Evolutionary conservation across 2,329 filamentous ascomycete species (phyloP).

Genomic region (Epicoccum nigrum): DNA sequence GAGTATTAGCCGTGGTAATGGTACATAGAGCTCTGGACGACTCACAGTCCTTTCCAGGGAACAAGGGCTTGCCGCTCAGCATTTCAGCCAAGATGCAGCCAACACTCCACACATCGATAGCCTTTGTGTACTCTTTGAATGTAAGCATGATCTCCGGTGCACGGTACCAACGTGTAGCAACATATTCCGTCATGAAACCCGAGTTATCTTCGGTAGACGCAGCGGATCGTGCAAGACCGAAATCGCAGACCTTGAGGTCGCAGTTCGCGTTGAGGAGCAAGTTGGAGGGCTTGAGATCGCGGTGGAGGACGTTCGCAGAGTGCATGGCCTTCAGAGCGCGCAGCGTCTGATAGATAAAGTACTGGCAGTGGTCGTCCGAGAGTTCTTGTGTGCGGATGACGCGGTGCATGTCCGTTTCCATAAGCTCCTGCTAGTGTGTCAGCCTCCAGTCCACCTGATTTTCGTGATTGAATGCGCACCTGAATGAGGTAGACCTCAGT

Average conservation of each 20-base stretch:
- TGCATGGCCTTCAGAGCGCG: conserved; percentile 99
- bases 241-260: conserved; percentile 98
- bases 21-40: not conserved
- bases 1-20: not conserved
- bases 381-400: conserved; percentile 98
- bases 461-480: conserved; percentile 54
- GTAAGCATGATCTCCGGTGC: conserved; percentile 99
- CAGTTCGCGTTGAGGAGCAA: conserved; percentile 97
- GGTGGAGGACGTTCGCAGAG: conserved; percentile 95
- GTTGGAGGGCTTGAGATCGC: conserved; percentile 97
- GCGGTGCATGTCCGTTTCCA: conserved; percentile 99
- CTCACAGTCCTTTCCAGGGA: conserved; percentile 97
- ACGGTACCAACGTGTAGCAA: conserved; percentile 98
- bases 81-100: conserved; percentile 98
- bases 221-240: conserved; percentile 91
- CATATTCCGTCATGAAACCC: conserved; percentile 99
- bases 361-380: conserved; percentile 99
- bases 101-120: conserved; percentile 98
- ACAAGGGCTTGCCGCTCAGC: conserved; percentile 96
- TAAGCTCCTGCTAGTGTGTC: conserved; percentile 73
- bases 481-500: conserved; percentile 99
- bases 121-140: conserved; percentile 99
- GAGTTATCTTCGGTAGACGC: conserved; percentile 99
- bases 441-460: conserved; percentile 3
- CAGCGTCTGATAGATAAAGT: conserved; percentile 99